Base-by-base conservation (phyloP, 2,329 filamentous ascomycete genomes). In the Calonectria pseudoreteaudii region DNA sequence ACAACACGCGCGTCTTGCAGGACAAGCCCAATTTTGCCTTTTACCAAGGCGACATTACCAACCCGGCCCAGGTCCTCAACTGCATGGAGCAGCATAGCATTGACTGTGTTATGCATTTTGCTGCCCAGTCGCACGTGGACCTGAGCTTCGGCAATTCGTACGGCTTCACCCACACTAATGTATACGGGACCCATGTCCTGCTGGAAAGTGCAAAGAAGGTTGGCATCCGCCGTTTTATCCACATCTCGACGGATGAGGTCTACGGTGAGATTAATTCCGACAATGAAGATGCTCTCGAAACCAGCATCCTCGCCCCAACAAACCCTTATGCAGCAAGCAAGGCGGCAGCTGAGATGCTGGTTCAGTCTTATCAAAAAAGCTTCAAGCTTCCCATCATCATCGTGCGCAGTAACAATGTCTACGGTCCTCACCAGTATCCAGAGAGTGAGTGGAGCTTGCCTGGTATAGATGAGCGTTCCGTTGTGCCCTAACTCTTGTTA, bases 121-220 rank as follows among this genome's bases (percentile, higher is more conserved):
- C 94, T 4, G 94, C 94, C n/a, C 93, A 95, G 85, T 95, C 93
- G 10, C 94, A 96, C 81, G 94, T 97, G 66, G 94, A 96, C 80
- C 85, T 95, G 79, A 95, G 93, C 81, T 97, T 97, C 80, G 93
- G 93, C 66, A 95, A 96, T 85, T 95, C 94, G 13, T 95, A 95
- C 83, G 90, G 91, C 68, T 96, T 96, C 84, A 96, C 94, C 0
- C 92, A 93, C 78, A 95, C 93, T 71, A 97, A 96, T 78, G 94
- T 96, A 18, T 93, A 94, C 77, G 94, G 94, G 56, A 96, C 94
- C n/a, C 94, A 96, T 83, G 93, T 95, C 47, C 88, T 96, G 72
- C 87, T 96, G 11, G 94, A 97, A 84, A 93, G 93, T 80, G 92
- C 93, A 65, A 93, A 93, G 83, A 93, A 93, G 82, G 89, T 93